A percentile compares a stretch with the other conserved stretches of the same genome.
phyloP scores from a whole-genome alignment of 1,284 basidiomycete species.

The Austropuccinia psidii region DNA sequence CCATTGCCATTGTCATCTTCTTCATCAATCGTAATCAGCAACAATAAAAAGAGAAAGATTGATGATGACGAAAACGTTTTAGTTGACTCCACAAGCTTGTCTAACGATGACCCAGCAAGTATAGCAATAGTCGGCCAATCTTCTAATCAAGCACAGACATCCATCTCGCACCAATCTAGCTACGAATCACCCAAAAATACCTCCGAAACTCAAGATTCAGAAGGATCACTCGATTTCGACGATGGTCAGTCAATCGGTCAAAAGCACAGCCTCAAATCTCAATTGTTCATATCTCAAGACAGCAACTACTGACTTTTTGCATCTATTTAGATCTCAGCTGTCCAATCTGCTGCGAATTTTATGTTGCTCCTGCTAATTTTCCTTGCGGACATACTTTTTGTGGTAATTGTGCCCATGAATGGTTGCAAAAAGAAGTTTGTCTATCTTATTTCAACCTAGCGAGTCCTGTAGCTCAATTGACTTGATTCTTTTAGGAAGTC shows the following conservation, averaged over 20 bases:
- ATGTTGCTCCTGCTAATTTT: background rate
- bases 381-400: constrained; percentile 1
- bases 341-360: constrained; percentile 4
- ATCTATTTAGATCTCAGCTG: background rate
- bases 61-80: too few species aligned
- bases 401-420: constrained; percentile 9
- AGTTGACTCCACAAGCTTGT: too few species aligned
- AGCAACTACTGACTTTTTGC: background rate
- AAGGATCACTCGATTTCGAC: background rate
- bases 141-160: too few species aligned
- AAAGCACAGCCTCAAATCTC: background rate
- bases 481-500: background rate
- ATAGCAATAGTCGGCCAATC: too few species aligned
- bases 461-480: background rate
- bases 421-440: background rate
- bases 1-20: too few species aligned
- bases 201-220: too few species aligned
- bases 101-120: too few species aligned
- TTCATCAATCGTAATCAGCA: too few species aligned
- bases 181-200: too few species aligned
- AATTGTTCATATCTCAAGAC: background rate
- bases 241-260: background rate
- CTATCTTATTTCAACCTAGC: background rate
- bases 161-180: too few species aligned
- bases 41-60: too few species aligned